These are phyloP conservation scores for Parasitella parasitica DNA, from an alignment of 371 early-diverging fungal genomes.

Conservation along the genomic window DNA sequence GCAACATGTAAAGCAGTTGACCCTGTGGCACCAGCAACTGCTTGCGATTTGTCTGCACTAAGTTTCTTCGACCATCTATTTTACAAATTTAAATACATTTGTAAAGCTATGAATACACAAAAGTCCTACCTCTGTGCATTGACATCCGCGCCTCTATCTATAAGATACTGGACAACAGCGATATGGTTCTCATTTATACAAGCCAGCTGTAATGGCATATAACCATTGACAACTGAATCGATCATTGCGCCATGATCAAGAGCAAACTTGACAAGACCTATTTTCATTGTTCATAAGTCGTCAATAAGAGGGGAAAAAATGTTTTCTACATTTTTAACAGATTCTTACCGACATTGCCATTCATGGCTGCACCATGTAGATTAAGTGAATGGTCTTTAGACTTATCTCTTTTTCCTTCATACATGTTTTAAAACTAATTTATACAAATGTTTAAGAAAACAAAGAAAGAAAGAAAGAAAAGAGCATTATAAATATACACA, in stretches of 20 bases:
- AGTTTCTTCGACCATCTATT: conserved; percentile 38
- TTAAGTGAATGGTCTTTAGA: conserved; percentile 46
- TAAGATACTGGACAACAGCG: conserved; percentile 66
- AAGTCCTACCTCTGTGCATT: conserved; percentile 69
- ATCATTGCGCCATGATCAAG: conserved; percentile 70
- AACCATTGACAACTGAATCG: conserved; percentile 68
- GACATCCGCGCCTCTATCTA: conserved; percentile 73
- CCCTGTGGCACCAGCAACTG: conserved; percentile 47
- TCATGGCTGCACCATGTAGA: conserved; percentile 62
- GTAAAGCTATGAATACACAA: neutral
- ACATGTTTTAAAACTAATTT: neutral
- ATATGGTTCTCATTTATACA: conserved; percentile 65
- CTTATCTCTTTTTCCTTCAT: conserved; percentile 35
- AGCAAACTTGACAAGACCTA: conserved; percentile 69
- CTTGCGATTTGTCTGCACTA: conserved; percentile 28
- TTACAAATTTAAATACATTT: neutral
- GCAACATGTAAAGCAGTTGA: conserved; percentile 78
- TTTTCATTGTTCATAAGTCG: neutral
- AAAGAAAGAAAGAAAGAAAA: neutral
- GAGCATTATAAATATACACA: neutral
- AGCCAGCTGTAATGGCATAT: conserved; percentile 71
- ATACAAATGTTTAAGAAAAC: neutral
- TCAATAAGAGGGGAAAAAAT: neutral
- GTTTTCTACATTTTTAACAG: neutral
- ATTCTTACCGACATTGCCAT: conserved; percentile 67